phyloP scores from a whole-genome alignment of 78 protist species.

The Dictyostelium brefeldianum region DNA sequence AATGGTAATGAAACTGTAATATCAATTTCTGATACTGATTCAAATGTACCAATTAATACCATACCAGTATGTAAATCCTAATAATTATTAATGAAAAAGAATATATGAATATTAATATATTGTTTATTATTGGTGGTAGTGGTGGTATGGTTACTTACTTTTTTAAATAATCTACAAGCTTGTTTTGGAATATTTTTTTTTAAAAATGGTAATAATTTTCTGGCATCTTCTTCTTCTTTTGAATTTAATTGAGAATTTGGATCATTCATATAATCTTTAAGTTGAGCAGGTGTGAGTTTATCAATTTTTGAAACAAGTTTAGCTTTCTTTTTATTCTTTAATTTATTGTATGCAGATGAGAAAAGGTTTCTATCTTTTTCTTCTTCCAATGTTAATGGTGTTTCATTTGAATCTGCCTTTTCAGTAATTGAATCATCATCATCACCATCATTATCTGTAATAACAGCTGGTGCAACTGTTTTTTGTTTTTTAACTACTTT shows the following conservation, averaged over 20 bases:
- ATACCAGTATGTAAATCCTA: slow-evolving; percentile 62
- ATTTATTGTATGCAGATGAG: slow-evolving; percentile 20
- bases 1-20: slow-evolving; percentile 48
- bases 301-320: not conserved
- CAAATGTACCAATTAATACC: slow-evolving; percentile 43
- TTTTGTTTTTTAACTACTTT: not conserved
- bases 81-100: not conserved
- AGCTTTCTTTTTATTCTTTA: slow-evolving; percentile 29
- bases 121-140: no score
- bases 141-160: slow-evolving; percentile 26
- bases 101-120: not conserved
- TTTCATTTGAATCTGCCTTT: not conserved
- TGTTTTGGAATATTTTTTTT: not conserved
- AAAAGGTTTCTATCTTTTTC: slow-evolving; percentile 42
- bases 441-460: not conserved
- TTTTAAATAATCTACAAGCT: slow-evolving; percentile 21
- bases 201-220: slow-evolving; percentile 44
- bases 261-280: slow-evolving; percentile 32
- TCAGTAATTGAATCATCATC: not conserved
- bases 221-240: slow-evolving; percentile 49
- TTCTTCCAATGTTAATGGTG: not conserved
- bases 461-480: not conserved
- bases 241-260: not conserved
- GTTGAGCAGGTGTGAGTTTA: not conserved
- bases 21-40: slow-evolving; percentile 35